phyloP scores from a whole-genome alignment of 495 filamentous ascomycete species.

The Daldinia decipiens region DNA sequence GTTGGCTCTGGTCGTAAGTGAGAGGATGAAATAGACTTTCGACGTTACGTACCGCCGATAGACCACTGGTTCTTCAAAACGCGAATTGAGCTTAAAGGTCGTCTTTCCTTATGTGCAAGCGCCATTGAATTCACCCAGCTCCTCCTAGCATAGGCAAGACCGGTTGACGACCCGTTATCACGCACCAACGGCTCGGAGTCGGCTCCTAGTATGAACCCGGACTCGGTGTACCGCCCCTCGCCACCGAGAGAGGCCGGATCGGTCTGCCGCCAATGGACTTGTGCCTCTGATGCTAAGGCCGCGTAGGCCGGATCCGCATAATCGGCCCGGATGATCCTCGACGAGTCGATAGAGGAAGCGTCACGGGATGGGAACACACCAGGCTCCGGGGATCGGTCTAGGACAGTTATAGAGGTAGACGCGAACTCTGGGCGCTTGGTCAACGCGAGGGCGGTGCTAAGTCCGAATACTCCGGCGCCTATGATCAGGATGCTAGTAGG shows the following conservation, averaged over 20 bases:
- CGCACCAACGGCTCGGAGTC: constrained; percentile 51
- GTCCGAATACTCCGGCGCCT: constrained; percentile 81
- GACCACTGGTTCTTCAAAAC: constrained; percentile 62
- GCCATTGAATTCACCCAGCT: constrained; percentile 71
- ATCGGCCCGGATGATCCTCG: constrained; percentile 83
- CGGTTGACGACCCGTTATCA: constrained; percentile 55
- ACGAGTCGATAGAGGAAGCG: constrained; percentile 77
- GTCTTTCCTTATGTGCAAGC: constrained; percentile 50
- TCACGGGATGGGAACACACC: constrained; percentile 71
- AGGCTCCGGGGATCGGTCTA: constrained; percentile 69
- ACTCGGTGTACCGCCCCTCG: constrained; percentile 77
- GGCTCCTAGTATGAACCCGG: constrained; percentile 76
- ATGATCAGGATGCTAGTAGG: constrained; percentile 74
- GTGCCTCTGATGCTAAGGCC: constrained; percentile 72
- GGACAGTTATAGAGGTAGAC: constrained; percentile 67
- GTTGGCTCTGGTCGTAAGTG: background rate
- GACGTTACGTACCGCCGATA: constrained; percentile 53
- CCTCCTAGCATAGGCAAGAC: constrained; percentile 70
- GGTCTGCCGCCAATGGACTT: constrained; percentile 73
- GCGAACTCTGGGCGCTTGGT: constrained; percentile 64
- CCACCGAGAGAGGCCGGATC: constrained; percentile 63
- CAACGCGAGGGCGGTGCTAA: constrained; percentile 74
- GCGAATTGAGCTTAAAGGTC: constrained; percentile 60
- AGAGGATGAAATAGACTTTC: background rate
- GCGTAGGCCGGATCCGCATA: constrained; percentile 80